phyloP scores from a whole-genome alignment of 2,329 filamentous ascomycete species.

The Monosporascus sp. region DNA sequence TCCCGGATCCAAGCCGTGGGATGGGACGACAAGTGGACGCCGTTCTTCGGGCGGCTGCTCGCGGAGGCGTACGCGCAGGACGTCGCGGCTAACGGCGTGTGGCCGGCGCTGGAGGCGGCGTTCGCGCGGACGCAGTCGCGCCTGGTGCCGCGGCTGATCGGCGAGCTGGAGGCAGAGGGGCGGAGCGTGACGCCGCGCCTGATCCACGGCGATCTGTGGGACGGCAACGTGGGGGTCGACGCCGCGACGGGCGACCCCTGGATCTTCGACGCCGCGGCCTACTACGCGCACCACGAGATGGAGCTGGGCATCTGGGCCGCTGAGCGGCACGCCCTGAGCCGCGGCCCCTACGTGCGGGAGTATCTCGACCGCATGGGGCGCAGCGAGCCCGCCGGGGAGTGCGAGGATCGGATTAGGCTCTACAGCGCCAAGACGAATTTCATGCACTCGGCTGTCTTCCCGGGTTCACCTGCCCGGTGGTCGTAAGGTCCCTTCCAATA shows the following conservation, averaged over 20 bases:
- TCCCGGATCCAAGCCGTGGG: conserved; percentile 18
- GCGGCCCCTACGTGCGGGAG: too few relatives aligned
- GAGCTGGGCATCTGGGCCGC: conserved; percentile 27
- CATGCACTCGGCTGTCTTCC: conserved; percentile 9
- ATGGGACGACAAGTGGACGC: conserved; percentile 36
- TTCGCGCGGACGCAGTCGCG: too few relatives aligned
- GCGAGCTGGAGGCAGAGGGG: conserved; percentile 18
- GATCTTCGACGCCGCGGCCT: conserved; percentile 33
- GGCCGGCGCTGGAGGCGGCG: too few relatives aligned
- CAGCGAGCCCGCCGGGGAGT: conserved; percentile 25
- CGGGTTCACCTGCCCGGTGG: conserved; percentile 1
- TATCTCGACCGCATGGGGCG: too few relatives aligned
- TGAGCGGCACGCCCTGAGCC: too few relatives aligned
- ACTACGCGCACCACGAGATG: conserved; percentile 38
- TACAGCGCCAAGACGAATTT: conserved; percentile 16
- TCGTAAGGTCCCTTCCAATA: background rate
- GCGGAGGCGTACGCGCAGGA: conserved; percentile 24
- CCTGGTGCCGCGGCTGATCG: conserved; percentile 29
- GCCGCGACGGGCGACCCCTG: conserved; percentile 21
- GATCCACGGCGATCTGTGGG: conserved; percentile 38
- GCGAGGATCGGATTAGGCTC: conserved; percentile 25
- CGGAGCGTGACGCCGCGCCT: conserved; percentile 22
- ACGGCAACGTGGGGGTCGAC: conserved; percentile 32
- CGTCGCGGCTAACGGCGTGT: conserved; percentile 24
- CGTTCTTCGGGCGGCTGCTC: conserved; percentile 31